These are phyloP conservation scores for Fusarium sp. DNA, from an alignment of 2,329 filamentous ascomycete genomes.

Conservation along the genomic window DNA sequence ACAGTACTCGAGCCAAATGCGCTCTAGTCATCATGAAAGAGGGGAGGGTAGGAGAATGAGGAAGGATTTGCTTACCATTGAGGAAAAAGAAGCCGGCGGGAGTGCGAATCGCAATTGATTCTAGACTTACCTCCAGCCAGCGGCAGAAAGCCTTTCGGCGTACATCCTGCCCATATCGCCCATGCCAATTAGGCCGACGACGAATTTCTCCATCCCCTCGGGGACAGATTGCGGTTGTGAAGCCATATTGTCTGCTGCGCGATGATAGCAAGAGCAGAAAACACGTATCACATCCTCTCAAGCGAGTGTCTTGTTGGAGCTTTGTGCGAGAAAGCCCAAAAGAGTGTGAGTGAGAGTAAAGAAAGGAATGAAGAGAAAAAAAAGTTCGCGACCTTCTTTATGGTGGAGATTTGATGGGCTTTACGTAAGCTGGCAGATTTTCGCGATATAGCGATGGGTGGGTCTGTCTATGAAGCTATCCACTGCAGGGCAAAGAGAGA, in stretches of 20 bases:
- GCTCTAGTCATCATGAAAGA: slow-evolving; percentile 97
- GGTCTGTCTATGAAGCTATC: slow-evolving; percentile 38
- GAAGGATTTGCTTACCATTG: slow-evolving; percentile 42
- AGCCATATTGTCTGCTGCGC: slow-evolving; percentile 50
- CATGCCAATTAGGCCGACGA: slow-evolving; percentile 97
- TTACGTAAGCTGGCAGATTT: slow-evolving; percentile 40
- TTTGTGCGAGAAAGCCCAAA: slow-evolving; percentile 30
- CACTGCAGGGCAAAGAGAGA: slow-evolving; percentile 25
- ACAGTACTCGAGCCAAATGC: slow-evolving; percentile 99
- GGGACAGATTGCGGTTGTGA: slow-evolving; percentile 49
- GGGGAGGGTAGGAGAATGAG: slow-evolving; percentile 20
- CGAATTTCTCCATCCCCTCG: slow-evolving; percentile 73
- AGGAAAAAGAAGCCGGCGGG: slow-evolving; percentile 26
- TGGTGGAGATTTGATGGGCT: slow-evolving; percentile 32
- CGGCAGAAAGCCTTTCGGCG: slow-evolving; percentile 85
- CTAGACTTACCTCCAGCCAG: slow-evolving; percentile 88
- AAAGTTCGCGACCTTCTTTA: slow-evolving; percentile 44
- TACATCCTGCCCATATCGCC: slow-evolving; percentile 99
- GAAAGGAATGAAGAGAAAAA: slow-evolving; percentile 36
- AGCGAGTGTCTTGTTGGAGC: slow-evolving; percentile 29
- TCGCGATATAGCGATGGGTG: slow-evolving; percentile 44
- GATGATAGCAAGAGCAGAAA: slow-evolving; percentile 43
- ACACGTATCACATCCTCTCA: slow-evolving; percentile 48
- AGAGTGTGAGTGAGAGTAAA: slow-evolving; percentile 22
- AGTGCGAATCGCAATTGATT: slow-evolving; percentile 19